phyloP scores from a whole-genome alignment of 257 asterid genomes.

The Pogostemon cablin region DNA sequence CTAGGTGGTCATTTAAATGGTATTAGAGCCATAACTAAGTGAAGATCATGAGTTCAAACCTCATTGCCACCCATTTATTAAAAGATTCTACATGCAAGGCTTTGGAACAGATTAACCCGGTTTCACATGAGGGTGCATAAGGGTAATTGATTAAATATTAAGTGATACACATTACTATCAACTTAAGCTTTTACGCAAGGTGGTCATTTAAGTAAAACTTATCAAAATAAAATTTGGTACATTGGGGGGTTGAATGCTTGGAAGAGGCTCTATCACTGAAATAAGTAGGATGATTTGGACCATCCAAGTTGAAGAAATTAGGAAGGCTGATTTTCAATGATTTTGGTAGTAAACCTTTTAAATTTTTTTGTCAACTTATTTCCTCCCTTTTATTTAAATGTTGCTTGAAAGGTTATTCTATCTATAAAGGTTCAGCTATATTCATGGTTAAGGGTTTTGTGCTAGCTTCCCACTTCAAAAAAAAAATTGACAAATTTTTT shows the following conservation, averaged over 20 bases:
- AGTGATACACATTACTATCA: no score
- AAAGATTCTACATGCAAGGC: no score
- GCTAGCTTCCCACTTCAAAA: not conserved
- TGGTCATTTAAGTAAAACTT: no score
- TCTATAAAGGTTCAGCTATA: not conserved
- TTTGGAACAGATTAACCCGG: no score
- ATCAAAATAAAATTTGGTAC: not conserved
- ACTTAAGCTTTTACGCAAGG: no score
- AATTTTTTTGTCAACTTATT: not conserved
- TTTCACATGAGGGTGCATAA: no score
- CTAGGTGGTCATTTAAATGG: no score
- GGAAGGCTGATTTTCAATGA: not conserved
- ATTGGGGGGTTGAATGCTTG: not conserved
- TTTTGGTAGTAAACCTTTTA: constrained; percentile 8
- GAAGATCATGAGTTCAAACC: no score
- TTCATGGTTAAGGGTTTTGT: not conserved
- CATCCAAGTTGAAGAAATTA: not conserved
- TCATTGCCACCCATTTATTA: no score
- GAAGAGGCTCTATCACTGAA: not conserved
- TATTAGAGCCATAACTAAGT: no score
- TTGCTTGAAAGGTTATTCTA: not conserved
- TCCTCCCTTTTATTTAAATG: not conserved
- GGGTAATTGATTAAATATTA: no score
- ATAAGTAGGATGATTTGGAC: not conserved
- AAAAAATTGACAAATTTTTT: not conserved